These are phyloP conservation scores for Cotoneaster glaucophyllus DNA, from an alignment of 306 rosid genomes.

Conservation along the genomic window DNA sequence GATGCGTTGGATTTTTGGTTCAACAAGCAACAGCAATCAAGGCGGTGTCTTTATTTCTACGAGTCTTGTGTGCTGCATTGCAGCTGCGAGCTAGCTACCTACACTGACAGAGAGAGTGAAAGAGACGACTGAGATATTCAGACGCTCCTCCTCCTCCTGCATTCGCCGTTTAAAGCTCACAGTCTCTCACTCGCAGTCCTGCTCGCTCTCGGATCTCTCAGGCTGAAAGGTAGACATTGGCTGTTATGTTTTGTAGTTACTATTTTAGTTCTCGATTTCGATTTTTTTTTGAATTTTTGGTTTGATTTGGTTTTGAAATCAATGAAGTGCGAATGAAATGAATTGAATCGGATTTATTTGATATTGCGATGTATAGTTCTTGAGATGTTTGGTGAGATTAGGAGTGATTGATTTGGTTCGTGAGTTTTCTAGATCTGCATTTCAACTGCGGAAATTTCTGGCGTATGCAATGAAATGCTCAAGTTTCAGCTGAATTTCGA, in stretches of 20 bases:
- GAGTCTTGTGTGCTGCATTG: not conserved
- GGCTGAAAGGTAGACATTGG: not conserved
- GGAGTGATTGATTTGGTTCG: not conserved
- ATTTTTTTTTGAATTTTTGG: not conserved
- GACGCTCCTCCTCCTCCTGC: not conserved
- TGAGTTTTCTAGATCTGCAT: constrained; percentile 19
- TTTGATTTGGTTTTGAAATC: not conserved
- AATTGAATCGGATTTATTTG: not conserved
- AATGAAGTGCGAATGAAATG: not conserved
- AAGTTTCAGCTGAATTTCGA: not conserved
- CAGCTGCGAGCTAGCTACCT: too few relatives aligned
- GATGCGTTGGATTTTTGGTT: too few relatives aligned
- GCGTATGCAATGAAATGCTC: not conserved
- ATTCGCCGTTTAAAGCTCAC: not conserved
- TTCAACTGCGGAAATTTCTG: not conserved
- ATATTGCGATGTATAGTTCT: too few relatives aligned
- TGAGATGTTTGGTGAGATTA: not conserved
- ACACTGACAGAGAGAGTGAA: not conserved
- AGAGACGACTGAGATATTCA: not conserved
- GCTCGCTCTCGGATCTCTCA: not conserved
- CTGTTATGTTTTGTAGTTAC: not conserved
- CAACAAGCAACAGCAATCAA: not conserved
- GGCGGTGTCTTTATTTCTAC: not conserved
- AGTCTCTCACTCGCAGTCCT: not conserved
- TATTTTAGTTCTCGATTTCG: not conserved